Conservation (phyloP, 2,329 filamentous ascomycete genomes). For the Xylaria sp. region DNA sequence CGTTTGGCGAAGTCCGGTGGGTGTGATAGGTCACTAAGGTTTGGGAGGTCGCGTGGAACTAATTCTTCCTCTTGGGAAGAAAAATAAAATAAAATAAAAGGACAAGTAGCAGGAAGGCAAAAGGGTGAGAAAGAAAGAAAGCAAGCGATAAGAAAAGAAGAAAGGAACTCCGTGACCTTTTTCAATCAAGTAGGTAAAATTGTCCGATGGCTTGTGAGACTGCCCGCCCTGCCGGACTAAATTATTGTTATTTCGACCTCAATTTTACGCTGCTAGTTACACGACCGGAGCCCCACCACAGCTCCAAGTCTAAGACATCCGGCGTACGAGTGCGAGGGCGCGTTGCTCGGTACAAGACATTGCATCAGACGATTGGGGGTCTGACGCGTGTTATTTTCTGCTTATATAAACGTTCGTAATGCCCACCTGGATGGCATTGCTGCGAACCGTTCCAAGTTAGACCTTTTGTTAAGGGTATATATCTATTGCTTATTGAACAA, state of each 20-base stretch:
- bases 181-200: background rate
- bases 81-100: background rate
- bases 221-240: background rate
- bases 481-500: background rate
- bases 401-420: conserved; percentile 5
- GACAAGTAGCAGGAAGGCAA: background rate
- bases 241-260: conserved; percentile 7
- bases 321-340: background rate
- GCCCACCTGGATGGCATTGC: background rate
- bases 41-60: background rate
- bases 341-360: background rate
- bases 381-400: conserved; percentile 13
- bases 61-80: background rate
- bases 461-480: background rate
- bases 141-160: background rate
- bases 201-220: conserved; percentile 18
- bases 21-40: background rate
- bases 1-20: conserved; percentile 38
- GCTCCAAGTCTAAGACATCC: conserved; percentile 24
- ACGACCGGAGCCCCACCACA: conserved; percentile 35
- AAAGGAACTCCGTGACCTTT: background rate
- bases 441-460: background rate
- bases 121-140: conserved; percentile 1
- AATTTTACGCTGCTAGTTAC: conserved; percentile 25
- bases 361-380: background rate